These are phyloP conservation scores for Pyrus betulifolia DNA, from an alignment of 306 rosid genomes.

Conservation along the genomic window DNA sequence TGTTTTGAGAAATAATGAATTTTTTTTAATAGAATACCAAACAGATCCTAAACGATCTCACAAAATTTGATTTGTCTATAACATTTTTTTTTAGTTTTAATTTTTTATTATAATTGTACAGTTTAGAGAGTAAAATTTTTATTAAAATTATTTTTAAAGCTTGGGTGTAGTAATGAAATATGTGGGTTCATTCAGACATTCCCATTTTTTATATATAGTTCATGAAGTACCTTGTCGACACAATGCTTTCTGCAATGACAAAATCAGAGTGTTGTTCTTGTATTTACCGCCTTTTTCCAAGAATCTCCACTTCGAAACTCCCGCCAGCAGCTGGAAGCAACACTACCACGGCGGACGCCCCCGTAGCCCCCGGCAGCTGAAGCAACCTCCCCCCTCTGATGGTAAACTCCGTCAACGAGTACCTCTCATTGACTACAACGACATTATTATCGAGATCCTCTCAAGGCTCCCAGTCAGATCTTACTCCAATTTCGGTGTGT, in stretches of 20 bases:
- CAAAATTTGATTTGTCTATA: too few species aligned
- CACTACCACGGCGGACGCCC: not conserved
- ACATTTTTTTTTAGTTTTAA: too few species aligned
- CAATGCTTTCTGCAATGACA: not conserved
- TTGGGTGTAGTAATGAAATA: too few species aligned
- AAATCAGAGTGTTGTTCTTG: not conserved
- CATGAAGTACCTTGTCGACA: not conserved
- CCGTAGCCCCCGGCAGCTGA: not conserved
- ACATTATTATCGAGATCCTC: not conserved
- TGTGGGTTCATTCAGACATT: too few species aligned
- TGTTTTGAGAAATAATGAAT: too few species aligned
- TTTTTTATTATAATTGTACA: too few species aligned
- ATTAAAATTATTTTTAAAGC: too few species aligned
- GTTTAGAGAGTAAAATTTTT: too few species aligned
- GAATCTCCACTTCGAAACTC: not conserved
- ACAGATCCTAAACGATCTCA: too few species aligned
- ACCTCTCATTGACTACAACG: not conserved
- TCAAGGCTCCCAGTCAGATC: not conserved
- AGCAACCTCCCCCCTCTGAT: not conserved
- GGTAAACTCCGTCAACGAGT: not conserved
- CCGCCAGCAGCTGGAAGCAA: not conserved
- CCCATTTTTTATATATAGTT: too few species aligned
- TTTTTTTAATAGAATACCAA: too few species aligned
- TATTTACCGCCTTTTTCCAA: not conserved
- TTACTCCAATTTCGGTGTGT: not conserved